Evolutionary conservation across 148 eudicot genomes (phyloP), one percentile per base, ranked within the genome.

Genomic region (Vaccinium vitisidaea): DNA sequence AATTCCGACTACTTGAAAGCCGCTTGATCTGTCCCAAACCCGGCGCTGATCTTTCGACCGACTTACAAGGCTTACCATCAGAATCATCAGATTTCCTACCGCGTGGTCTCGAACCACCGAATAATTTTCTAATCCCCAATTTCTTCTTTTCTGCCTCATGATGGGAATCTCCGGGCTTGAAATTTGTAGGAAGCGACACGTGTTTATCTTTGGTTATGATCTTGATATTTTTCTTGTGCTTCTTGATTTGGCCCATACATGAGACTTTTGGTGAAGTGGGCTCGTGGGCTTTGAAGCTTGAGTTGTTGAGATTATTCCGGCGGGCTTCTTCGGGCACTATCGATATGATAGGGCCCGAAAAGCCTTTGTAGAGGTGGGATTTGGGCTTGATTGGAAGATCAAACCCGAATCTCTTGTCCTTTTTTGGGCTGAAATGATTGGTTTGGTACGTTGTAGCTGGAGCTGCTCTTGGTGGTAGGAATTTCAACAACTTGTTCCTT

Each of bases 181-280:
- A 55, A 55, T 70, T 50, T 48, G 49, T 79, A 1, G 88, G 88
- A 84, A 79, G 36, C 14, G 84, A 80, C 4, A 48, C 84, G 3
- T 32, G 79, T 53, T 85, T 76, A 50, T 87, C 87, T 12, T 84
- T 87, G 81, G 89, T 75, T 5, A 84, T 36, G 39, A 27, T 69
- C 6, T 69, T 69, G 39, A 43, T 27, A 36, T 86, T 85, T 63
- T 90, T 90, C 86, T 87, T 94, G 86, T 86, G 87, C 85, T 92
- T 96, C 87, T 92, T 96, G 90, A 94, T 92, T 43, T 94, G 98
- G 6, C 99, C 99, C 92, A 93, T 93, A 88, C 99, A 96, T 3
- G 98, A 93, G 65, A 96, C 91, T 80, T 92, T 92, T 1, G 99
- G 99, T 0, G 99, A 96, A 8, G 94, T 92, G 32, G 98, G 99